Evolutionary conservation across 306 rosid genomes (phyloP).

Genomic region (Castanea crenata): DNA sequence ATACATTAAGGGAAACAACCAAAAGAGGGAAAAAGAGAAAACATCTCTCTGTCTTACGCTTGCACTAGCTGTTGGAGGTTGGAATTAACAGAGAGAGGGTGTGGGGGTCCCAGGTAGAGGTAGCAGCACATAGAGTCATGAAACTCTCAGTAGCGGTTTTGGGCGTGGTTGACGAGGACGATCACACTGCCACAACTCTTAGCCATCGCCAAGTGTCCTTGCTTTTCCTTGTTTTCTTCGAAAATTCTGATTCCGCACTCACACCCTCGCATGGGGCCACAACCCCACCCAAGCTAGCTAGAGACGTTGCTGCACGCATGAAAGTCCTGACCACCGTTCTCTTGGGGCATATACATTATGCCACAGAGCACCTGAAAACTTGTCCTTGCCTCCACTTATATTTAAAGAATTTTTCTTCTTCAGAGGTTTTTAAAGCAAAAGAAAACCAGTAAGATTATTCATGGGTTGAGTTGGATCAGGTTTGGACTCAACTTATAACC

Average conservation of each 20-base stretch:
- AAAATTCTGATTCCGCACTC: background rate
- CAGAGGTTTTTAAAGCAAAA: too few species aligned
- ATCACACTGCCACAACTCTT: background rate
- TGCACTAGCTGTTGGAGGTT: background rate
- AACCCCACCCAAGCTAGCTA: too few species aligned
- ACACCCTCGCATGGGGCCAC: background rate
- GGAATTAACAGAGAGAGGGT: background rate
- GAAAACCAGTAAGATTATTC: too few species aligned
- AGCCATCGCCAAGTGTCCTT: constrained; percentile 8
- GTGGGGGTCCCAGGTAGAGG: background rate
- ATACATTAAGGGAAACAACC: too few species aligned
- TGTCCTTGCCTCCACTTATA: too few species aligned
- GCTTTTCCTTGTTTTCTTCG: background rate
- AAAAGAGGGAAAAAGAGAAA: background rate
- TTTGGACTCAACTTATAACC: too few species aligned
- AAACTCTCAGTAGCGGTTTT: background rate
- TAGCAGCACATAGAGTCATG: background rate
- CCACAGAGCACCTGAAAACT: too few species aligned
- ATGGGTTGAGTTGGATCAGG: too few species aligned
- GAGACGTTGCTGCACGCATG: too few species aligned
- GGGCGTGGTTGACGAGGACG: constrained; percentile 6
- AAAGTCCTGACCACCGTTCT: too few species aligned
- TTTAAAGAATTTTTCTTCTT: too few species aligned
- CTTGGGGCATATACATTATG: too few species aligned
- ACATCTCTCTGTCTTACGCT: background rate